Conservation (phyloP, 2,329 filamentous ascomycete genomes). For the Venturia carpophila region DNA sequence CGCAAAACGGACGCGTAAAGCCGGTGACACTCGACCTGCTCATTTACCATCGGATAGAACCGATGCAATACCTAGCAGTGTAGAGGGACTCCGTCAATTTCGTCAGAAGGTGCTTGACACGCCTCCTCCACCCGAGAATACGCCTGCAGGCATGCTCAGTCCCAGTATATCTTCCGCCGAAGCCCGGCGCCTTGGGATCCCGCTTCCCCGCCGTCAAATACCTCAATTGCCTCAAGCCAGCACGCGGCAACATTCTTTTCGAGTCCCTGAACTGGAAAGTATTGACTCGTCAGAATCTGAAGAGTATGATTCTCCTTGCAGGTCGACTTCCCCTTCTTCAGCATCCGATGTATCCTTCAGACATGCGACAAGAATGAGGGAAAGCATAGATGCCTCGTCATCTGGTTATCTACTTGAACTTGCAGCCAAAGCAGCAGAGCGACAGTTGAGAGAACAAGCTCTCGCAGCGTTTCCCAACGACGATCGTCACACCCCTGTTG, state of each 20-base stretch:
- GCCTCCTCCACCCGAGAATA: conserved; percentile 25
- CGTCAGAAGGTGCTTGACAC: conserved; percentile 20
- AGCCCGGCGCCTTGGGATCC: conserved; percentile 28
- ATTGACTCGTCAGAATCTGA: conserved; percentile 55
- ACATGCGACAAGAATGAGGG: conserved; percentile 48
- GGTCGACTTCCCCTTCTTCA: conserved; percentile 38
- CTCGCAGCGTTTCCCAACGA: conserved; percentile 69
- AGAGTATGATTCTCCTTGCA: conserved; percentile 37
- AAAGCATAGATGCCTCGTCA: conserved; percentile 67
- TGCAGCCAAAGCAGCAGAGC: conserved; percentile 71
- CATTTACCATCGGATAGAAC: conserved; percentile 62
- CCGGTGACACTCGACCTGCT: conserved; percentile 55
- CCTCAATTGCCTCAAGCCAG: conserved; percentile 27
- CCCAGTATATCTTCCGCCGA: conserved; percentile 8
- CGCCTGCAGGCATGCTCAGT: neutral
- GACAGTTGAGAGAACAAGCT: conserved; percentile 69
- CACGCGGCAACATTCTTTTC: conserved; percentile 47
- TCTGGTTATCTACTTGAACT: conserved; percentile 70
- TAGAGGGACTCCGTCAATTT: conserved; percentile 3
- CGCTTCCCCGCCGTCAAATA: conserved; percentile 25
- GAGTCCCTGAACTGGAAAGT: conserved; percentile 52
- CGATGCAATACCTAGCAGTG: conserved; percentile 52
- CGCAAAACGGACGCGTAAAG: conserved; percentile 60
- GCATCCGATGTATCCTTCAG: conserved; percentile 45
- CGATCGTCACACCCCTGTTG: conserved; percentile 59